phyloP scores from a whole-genome alignment of 331 rosid species.

The Saraca asoca region DNA sequence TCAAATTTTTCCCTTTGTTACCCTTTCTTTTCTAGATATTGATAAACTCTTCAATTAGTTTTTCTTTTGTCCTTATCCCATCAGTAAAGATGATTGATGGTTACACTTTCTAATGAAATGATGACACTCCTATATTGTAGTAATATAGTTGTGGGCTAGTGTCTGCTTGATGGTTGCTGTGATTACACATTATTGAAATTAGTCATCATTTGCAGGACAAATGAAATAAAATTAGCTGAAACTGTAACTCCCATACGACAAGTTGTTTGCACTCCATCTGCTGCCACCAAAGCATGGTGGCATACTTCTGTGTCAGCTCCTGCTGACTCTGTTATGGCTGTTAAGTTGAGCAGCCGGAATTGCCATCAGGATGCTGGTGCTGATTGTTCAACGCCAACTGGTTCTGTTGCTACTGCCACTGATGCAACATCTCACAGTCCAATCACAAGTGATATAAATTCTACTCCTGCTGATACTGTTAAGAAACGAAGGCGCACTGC shows the following conservation, averaged over 20 bases:
- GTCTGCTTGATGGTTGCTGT: not conserved
- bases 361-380: slow-evolving; percentile 16
- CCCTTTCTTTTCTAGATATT: not conserved
- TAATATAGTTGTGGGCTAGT: slow-evolving; percentile 2
- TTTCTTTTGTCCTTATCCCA: not conserved
- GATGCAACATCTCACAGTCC: slow-evolving; percentile 21
- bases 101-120: slow-evolving; percentile 28
- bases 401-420: slow-evolving; percentile 23
- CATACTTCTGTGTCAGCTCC: slow-evolving; percentile 20
- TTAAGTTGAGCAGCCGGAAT: slow-evolving; percentile 5
- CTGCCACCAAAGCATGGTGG: slow-evolving; percentile 9
- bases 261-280: slow-evolving; percentile 5
- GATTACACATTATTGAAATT: slow-evolving; percentile 10
- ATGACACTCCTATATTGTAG: not conserved
- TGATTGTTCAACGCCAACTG: slow-evolving; percentile 29
- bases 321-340: slow-evolving; percentile 27
- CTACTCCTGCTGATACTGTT: slow-evolving; percentile 62
- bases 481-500: slow-evolving; percentile 61
- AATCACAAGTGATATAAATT: slow-evolving; percentile 36
- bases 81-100: not conserved
- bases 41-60: slow-evolving; percentile 9
- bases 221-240: slow-evolving; percentile 46
- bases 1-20: not conserved
- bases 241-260: slow-evolving; percentile 32
- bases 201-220: slow-evolving; percentile 39